phyloP scores from a whole-genome alignment of 148 eudicot genomes.

The Cornus kousa region DNA sequence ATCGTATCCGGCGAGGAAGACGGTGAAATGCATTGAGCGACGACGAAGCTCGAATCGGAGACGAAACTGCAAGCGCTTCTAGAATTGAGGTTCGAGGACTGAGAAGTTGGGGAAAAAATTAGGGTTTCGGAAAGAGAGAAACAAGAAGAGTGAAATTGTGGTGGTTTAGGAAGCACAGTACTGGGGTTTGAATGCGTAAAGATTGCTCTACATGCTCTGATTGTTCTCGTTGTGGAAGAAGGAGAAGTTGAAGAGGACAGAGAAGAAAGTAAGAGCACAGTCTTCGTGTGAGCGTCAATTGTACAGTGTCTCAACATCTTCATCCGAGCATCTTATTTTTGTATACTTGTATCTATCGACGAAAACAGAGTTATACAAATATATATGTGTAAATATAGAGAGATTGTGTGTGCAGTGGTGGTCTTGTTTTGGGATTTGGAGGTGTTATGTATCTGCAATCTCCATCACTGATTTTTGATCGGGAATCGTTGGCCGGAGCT shows the following conservation, averaged over 20 bases:
- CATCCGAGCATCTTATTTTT: not conserved
- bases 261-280: not conserved
- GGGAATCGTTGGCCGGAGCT: not conserved
- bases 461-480: not conserved
- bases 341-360: not conserved
- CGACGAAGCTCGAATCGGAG: slow-evolving; percentile 4
- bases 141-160: not conserved
- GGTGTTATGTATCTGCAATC: too few species aligned
- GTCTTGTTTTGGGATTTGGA: not conserved
- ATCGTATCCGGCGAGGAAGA: slow-evolving; percentile 27
- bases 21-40: slow-evolving; percentile 40
- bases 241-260: not conserved
- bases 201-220: slow-evolving; percentile 23
- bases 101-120: slow-evolving; percentile 9
- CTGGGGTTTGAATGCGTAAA: slow-evolving; percentile 24
- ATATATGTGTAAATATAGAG: not conserved
- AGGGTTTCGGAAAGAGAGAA: slow-evolving; percentile 21
- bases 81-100: slow-evolving; percentile 1
- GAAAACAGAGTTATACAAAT: not conserved
- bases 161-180: not conserved
- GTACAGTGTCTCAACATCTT: not conserved
- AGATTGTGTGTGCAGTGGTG: not conserved
- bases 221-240: slow-evolving; percentile 3
- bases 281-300: not conserved
- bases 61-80: not conserved